Evolutionary conservation across 768 basidiomycete genomes (phyloP).

Genomic region (Cubamyces sp.): DNA sequence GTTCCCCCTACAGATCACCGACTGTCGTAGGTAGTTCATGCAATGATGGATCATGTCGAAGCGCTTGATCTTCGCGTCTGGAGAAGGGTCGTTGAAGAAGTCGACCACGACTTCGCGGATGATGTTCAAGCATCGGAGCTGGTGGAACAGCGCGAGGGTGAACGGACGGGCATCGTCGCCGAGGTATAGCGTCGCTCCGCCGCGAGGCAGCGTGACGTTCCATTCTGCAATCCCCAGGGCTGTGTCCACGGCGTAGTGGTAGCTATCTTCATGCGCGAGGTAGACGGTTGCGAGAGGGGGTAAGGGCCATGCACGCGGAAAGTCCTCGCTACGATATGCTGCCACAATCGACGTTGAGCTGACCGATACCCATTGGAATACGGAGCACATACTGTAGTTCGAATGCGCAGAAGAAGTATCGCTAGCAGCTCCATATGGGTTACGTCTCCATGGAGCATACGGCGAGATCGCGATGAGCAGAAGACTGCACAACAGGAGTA

Average conservation of each 20-base stretch:
- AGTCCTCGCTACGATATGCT: slow-evolving; percentile 7
- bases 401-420: too few species aligned
- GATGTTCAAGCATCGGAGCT: slow-evolving; percentile 44
- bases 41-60: slow-evolving; percentile 33
- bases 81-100: neutral
- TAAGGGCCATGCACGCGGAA: slow-evolving; percentile 6
- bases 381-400: neutral
- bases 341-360: too few species aligned
- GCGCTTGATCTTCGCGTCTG: neutral
- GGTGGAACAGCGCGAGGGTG: slow-evolving; percentile 46
- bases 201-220: slow-evolving; percentile 35
- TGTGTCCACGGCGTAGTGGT: slow-evolving; percentile 27
- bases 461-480: too few species aligned
- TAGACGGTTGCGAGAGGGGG: slow-evolving; percentile 8
- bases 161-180: slow-evolving; percentile 31
- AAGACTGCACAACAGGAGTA: too few species aligned
- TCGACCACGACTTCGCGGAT: slow-evolving; percentile 34
- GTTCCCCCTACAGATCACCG: slow-evolving; percentile 36
- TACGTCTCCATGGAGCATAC: too few species aligned
- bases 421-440: too few species aligned
- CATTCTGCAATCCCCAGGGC: slow-evolving; percentile 31
- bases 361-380: too few species aligned
- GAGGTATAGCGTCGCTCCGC: slow-evolving; percentile 38
- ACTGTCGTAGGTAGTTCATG: slow-evolving; percentile 42
- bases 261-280: slow-evolving; percentile 29